A percentile compares a stretch with the other conserved stretches of the same genome.
phyloP scores from a whole-genome alignment of 495 filamentous ascomycete genomes.

The Neurospora sp. region DNA sequence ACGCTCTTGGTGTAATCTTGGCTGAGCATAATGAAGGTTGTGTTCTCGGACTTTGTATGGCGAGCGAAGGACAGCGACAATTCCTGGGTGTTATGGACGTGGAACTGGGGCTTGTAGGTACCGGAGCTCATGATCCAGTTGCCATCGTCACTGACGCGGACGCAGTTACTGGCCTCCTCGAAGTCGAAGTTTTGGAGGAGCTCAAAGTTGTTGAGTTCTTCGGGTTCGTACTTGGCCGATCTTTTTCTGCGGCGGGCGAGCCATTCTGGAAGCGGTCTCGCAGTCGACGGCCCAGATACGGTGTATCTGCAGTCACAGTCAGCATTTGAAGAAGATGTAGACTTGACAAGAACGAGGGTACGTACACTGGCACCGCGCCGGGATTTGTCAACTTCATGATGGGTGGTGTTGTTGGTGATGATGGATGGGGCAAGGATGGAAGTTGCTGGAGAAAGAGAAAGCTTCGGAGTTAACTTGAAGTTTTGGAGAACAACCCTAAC shows the following conservation, averaged over 20 bases:
- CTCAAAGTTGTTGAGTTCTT: slow-evolving; percentile 89
- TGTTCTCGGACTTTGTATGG: slow-evolving; percentile 88
- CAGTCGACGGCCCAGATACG: slow-evolving; percentile 83
- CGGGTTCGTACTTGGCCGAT: slow-evolving; percentile 85
- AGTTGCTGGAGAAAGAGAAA: background rate
- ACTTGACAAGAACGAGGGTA: background rate
- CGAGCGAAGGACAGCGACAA: slow-evolving; percentile 85
- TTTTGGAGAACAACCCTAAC: background rate
- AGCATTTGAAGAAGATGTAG: background rate
- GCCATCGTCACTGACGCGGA: slow-evolving; percentile 88
- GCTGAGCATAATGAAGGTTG: slow-evolving; percentile 85
- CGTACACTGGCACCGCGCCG: slow-evolving; percentile 74
- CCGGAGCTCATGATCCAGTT: slow-evolving; percentile 98
- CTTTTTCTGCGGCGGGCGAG: slow-evolving; percentile 83
- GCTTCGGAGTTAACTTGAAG: background rate
- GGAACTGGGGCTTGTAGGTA: slow-evolving; percentile 91
- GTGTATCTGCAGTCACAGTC: slow-evolving; percentile 44
- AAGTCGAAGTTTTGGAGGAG: slow-evolving; percentile 97
- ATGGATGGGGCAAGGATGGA: background rate
- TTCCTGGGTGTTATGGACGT: slow-evolving; percentile 88
- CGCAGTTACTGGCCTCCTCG: slow-evolving; percentile 91
- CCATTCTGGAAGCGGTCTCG: slow-evolving; percentile 89
- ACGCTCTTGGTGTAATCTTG: slow-evolving; percentile 91
- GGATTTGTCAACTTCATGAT: slow-evolving; percentile 83
- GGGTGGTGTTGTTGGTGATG: slow-evolving; percentile 5